Base-by-base conservation (phyloP, 2,329 filamentous ascomycete species). In the Xylariaceae sp. region DNA sequence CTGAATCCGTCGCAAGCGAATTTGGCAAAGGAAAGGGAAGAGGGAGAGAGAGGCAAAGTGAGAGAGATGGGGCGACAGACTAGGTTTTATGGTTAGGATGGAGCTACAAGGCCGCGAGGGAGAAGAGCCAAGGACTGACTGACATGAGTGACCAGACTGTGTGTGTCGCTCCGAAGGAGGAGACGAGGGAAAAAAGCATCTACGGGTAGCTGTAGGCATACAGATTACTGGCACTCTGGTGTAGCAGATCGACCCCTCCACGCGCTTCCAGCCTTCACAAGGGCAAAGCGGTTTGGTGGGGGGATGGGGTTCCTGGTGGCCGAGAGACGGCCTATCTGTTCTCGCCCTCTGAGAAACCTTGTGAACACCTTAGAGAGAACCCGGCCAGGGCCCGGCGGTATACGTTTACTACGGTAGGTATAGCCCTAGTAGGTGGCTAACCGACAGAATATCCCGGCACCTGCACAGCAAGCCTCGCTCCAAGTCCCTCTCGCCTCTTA, bases 51-150 rank as follows among this genome's bases (percentile, higher is more conserved):
- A 53, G 53, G 48, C 52, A 55, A 22, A 36, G 11, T 36, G 44
- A 62, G 56, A 59, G 59, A 63, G 54, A 62, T 58, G 68, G 60
- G 67, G 64, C 60, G 54, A 58, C 49, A 40, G 48, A 17, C 47
- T 52, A 55, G 63, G 57, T 67, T 70, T 70, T 71, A 70, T 68
- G 62, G 60, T 5, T 36, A 15, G 33, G 33, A 56, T 58, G 49
- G 41, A 45, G 40, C 38, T 45, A 46, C 43, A 41, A 15, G 27
- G 44, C 31, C 11, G 45, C 47, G 43, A 48, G 38, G 41, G 47
- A 42, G 51, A 60, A 50, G 58, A 59, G 60, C 49, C 55, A 60
- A n/a, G n/a, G n/a, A 56, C 56, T 50, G 49, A 39, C 42, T 35
- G 41, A 15, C 15, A 36, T 36, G 15, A 49, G 52, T 31, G 32